A percentile compares a stretch with the other conserved stretches of the same genome.
Conservation (phyloP, 202 grass and related monocot genomes). For the Dendrocalamus latiflorus region DNA sequence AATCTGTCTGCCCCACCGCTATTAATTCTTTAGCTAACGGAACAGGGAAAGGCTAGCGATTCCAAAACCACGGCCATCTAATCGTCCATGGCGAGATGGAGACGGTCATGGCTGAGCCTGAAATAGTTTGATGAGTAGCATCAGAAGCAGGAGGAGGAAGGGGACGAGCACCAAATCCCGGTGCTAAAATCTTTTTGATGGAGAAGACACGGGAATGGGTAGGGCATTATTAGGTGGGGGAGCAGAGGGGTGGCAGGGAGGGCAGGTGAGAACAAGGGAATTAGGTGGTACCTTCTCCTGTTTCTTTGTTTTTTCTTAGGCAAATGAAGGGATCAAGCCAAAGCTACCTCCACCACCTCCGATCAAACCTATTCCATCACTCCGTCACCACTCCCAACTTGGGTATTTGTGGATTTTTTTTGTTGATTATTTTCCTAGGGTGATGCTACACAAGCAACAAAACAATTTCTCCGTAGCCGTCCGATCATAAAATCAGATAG, state of each 20-base stretch:
- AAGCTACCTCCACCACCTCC: neutral
- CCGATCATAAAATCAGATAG: neutral
- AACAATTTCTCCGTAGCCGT: neutral
- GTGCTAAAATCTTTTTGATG: neutral
- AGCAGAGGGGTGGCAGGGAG: neutral
- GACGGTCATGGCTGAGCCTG: neutral
- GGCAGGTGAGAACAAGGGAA: slow-evolving; percentile 16
- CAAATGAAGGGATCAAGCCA: too few species aligned
- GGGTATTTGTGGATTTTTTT: too few species aligned
- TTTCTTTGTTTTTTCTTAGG: too few species aligned
- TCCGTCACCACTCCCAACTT: neutral
- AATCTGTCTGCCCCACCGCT: slow-evolving; percentile 24
- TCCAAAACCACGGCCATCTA: neutral
- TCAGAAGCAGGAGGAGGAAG: neutral
- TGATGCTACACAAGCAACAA: neutral
- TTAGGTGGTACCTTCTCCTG: too few species aligned
- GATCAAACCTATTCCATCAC: neutral
- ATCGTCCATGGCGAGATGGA: too few species aligned
- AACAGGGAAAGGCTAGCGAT: slow-evolving; percentile 23
- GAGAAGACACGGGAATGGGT: slow-evolving; percentile 5
- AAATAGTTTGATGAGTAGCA: neutral
- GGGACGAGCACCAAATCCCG: slow-evolving; percentile 8
- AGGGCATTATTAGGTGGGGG: slow-evolving; percentile 15
- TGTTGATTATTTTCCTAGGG: neutral
- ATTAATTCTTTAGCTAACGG: slow-evolving; percentile 39